Base-by-base conservation (phyloP, 768 basidiomycete genomes). In the Royoungia palumana region DNA sequence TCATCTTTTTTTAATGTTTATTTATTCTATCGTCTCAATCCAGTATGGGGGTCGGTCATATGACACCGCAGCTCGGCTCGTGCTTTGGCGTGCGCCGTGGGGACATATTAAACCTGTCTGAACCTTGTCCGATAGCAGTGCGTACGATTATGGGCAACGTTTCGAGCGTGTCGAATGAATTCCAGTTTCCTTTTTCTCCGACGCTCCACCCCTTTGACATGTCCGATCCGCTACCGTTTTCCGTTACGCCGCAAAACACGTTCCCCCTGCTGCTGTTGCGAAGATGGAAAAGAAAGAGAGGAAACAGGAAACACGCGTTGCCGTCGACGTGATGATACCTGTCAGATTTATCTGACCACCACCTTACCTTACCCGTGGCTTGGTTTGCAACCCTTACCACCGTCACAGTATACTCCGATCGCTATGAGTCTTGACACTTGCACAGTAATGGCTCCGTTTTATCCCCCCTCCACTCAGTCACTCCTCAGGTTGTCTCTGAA, bases 231-330 rank as follows among this genome's bases (percentile, higher is more conserved):
- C 16, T n/a, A 17, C 6, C 14, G 34, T 35, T 36, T 24, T 16
- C 32, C 32, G 32, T 34, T 37, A 32, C 37, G 35, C 32, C 32
- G 32, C 16, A 32, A 14, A 37, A 45, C 51, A 53, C 45, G 46
- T 51, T 35, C 34, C 38, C 19, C 44, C 35, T 41, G 14, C 20
- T 27, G 27, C 36, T 46, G 32, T 25, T 22, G 35, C 3, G 14
- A 28, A 41, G 25, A 25, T 34, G 34, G 19, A 30, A 22, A n/a
- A 24, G 25, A 28, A 40, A 21, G 28, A 30, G 28, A 19, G 19
- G 22, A 19, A 44, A 19, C 13, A 11, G 36, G 17, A 21, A 38
- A 58, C 57, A 56, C 58, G 52, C 58, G 57, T 56, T 60, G 57
- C 32, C 35, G 35, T 35, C 22, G 53, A 53, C 27, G 28, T 46